Base-by-base conservation (phyloP, 2,329 filamentous ascomycete genomes). In the Colletotrichum tamarilloi region DNA sequence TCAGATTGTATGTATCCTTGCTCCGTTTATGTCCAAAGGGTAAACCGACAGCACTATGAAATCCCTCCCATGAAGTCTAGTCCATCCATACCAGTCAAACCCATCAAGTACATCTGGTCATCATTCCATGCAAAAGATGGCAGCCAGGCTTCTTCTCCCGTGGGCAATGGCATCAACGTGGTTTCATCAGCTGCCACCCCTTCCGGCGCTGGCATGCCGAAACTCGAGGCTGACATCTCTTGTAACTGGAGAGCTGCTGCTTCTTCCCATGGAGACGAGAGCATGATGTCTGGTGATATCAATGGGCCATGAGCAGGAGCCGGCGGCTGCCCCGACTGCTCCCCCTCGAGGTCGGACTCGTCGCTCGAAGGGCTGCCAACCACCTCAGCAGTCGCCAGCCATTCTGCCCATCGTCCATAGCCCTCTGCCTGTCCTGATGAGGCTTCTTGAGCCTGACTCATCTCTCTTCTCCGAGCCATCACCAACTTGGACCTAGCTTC, bases 71-170 rank as follows among this genome's bases (percentile, higher is more conserved):
- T 76, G 67, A 79, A 79, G 56, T 79, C 75, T 5, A 79, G 49
- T 0, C 78, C 73, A 38, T 77, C 77, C 26, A 78, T 67, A 1
- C 77, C 77, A 6, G 77, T 78, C 7, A 79, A 26, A 0, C 77
- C 77, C 72, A 79, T 77, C 11, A 78, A 11, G 30, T 78, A 76
- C n/a, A 67, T 76, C 57, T 78, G 76, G 24, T 78, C 76, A 3
- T 78, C 76, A 55, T 64, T 75, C 42, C 75, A 77, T 11, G 73
- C 42, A 1, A 69, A 62, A 1, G 74, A 74, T 3, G 72, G 30
- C 19, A 78, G 16, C 63, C 60, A 72, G 2, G 26, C 16, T 3
- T 63, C 58, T 12, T 68, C 52, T 1, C 9, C 30, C 1, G 38
- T 8, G 1, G 58, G 52, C 12, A 62, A 12, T 1, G 52, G 24